Evolutionary conservation across 2,329 filamentous ascomycete species (phyloP), one percentile per base, ranked within the genome.

Genomic region (Aureobasidium leucospermi): DNA sequence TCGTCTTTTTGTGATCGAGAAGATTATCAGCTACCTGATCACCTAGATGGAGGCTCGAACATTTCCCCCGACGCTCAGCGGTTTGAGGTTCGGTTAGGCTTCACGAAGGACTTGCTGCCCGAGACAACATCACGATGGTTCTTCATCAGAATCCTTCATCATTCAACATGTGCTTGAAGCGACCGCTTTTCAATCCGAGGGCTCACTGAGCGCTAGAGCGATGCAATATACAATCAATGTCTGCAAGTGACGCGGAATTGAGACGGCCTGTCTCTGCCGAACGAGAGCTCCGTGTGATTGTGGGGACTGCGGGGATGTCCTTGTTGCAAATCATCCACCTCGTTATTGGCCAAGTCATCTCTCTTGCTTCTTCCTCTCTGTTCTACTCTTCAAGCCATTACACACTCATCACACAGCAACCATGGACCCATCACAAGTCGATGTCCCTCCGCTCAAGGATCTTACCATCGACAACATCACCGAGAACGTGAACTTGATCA

Each of bases 381-480:
- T 13, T n/a, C n/a, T 7, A 9, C 3, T 16, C 4, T 43, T 3
- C 19, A 10, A 16, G 3, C 39, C n/a, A 8, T 13, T 23, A 23
- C 23, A 10, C 2, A 3, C 13, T 19, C 1, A 41, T 23, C 16
- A 4, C 1, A 6, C 41, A 45, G 32, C 41, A 51, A 62, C 10
- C 63, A 78, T 79, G 76, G 73, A 78, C 63, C 75, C 75, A 6
- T 73, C 73, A 16, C 62, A 75, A 63, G 71, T 75, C 52, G 69
- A 74, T 19, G 71, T 79, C 28, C 82, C 82, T 60, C 75, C 76
- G 7, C 75, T 87, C 71, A 86, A 86, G 69, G 84, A 91, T 73
- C 78, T 91, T 38, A 90, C 85, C 1, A 86, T 87, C 64, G 86
- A 90, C 68, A 91, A 91, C 73, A 91, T 91, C 72, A 91, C 88